A percentile compares a stretch with the other conserved stretches of the same genome.
These are phyloP conservation scores for Wallacemonas sp. DNA, from an alignment of 208 protist genomes.

Conservation along the genomic window DNA sequence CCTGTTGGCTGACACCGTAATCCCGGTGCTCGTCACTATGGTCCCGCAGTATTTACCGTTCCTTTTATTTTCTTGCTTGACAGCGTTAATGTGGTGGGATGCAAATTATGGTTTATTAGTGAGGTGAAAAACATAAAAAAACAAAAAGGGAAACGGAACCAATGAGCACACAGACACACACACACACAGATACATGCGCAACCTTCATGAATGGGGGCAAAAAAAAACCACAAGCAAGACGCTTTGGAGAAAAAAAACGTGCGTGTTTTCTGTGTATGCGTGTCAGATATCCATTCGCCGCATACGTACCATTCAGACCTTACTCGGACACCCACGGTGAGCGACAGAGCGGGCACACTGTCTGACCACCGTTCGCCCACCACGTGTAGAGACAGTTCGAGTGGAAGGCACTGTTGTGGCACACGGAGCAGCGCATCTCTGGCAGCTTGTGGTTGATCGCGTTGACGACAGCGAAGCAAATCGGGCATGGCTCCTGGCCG, in stretches of 20 bases:
- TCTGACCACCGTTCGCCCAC: constrained; percentile 85
- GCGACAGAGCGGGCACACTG: constrained; percentile 90
- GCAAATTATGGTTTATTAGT: too few relatives aligned
- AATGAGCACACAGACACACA: background rate
- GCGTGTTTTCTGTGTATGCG: too few relatives aligned
- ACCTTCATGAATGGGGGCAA: background rate
- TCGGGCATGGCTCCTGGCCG: constrained; percentile 90
- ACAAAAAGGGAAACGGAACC: background rate
- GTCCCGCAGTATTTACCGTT: too few relatives aligned
- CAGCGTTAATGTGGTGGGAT: too few relatives aligned
- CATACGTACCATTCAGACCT: background rate
- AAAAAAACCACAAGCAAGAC: background rate
- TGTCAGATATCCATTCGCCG: too few relatives aligned
- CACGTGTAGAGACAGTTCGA: constrained; percentile 88
- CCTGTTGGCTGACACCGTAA: too few relatives aligned
- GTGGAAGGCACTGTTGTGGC: constrained; percentile 87
- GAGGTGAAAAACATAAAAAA: background rate
- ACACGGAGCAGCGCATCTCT: constrained; percentile 84
- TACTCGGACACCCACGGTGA: constrained; percentile 81
- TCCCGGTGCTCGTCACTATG: too few relatives aligned
- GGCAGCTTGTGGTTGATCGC: constrained; percentile 78
- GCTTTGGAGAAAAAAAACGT: background rate
- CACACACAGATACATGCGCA: background rate
- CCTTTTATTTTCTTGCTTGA: too few relatives aligned
- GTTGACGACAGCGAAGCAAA: constrained; percentile 91